Evolutionary conservation across 2,329 filamentous ascomycete species (phyloP), one percentile per base, ranked within the genome.

Genomic region (Aspergillus melleus): DNA sequence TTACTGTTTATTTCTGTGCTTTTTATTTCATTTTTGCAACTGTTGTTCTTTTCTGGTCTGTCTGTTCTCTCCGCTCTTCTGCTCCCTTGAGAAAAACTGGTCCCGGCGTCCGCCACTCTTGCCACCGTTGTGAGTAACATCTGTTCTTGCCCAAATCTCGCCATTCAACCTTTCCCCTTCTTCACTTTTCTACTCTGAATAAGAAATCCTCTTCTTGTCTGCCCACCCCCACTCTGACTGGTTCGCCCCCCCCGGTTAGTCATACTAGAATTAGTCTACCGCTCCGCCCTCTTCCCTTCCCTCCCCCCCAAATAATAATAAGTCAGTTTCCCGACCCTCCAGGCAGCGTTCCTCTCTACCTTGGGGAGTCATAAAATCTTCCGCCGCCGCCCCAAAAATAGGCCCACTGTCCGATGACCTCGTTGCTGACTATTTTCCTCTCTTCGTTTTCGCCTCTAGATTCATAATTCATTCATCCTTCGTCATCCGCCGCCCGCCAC

Each of bases 21-120:
- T 42, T 16, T 39, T 14, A 29, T 29, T 29, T 39, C 51, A 29
- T 29, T 52, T 29, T 52, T 46, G 26, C 52, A 14, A 24, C 57
- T 19, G 52, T 49, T 49, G n/a, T 46, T 39, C 19, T 11, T n/a
- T 54, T 19, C 24, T 52, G 49, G 49, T 54, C 49, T 20, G 32
- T 39, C 19, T 12, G 12, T 10, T 52, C 42, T 57, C 14, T 42
- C 49, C 32, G 22, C 26, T 46, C 49, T 50, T 30, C 32, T 44
- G 19, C 20, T 53, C 44, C 44, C 22, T 24, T 42, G 36, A 42
- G 58, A 54, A 61, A 58, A 52, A 36, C 58, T 65, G 64, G 64
- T 64, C 63, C 64, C 64, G 65, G 64, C 64, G 49, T 60, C 62
- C 64, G 64, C 64, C 64, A 66, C 64, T 64, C 60, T 64, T 49